Base-by-base conservation (phyloP, 352 stramenopile species). In the Pythium sukuiense region DNA sequence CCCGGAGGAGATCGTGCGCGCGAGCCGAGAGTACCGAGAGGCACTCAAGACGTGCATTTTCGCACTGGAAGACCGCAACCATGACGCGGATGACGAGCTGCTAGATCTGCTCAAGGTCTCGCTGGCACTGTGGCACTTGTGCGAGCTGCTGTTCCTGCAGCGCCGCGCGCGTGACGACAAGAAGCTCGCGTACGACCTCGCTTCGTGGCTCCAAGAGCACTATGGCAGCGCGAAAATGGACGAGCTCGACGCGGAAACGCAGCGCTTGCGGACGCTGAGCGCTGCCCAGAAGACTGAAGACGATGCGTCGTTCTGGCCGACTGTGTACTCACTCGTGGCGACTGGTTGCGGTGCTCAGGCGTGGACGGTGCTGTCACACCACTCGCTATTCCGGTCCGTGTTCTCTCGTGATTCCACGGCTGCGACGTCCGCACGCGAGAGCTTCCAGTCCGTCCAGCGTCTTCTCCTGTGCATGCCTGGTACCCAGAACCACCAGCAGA, bases 121-220 rank as follows among this genome's bases (percentile, higher is more conserved):
- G 43, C 70, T 94, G 30, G 84, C 86, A 18, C 76, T 94, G 18
- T 90, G 83, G 80, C 84, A 92, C 62, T 57, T 94, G 50, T 92
- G 86, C 32, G 86, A 94, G 66, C 67, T 94, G 49, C 70, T 93
- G 29, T 80, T 92, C 26, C 74, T 94, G 9, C 81, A 87, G 61
- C 71, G 74, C 48, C 80, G 80, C 41, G 66, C 69, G 6, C 74
- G 79, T 59, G 77, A 82, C 35, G 83, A 93, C 68, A 76, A 67
- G 37, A 65, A 69, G 29, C 68, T 91, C 37, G 80, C 84, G 6
- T 94, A 94, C 71, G 84, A 90, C 29, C 65, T 94, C 45, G 86
- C 76, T 9, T 50, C 57, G 13, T 94, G 86, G 86, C 74, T 94
- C 18, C 84, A 93, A 54, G 80, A 92, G 52, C 83, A 92, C 59